phyloP scores from a whole-genome alignment of 495 filamentous ascomycete genomes.

The Aspergillus saccharolyticus region DNA sequence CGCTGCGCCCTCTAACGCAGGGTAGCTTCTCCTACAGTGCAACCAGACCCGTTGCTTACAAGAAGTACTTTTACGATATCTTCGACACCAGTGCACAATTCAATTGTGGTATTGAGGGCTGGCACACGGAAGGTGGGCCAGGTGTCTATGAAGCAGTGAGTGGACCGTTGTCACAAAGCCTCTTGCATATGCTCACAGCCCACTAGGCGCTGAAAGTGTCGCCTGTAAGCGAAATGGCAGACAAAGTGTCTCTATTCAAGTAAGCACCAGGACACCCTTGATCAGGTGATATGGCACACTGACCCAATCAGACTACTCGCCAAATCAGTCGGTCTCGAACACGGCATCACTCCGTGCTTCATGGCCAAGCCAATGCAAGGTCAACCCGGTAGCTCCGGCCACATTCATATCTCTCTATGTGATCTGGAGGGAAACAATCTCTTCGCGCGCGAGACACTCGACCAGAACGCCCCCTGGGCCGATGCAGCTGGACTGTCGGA shows the following conservation, averaged over 20 bases:
- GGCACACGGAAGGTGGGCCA: constrained; percentile 90
- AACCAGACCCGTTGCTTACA: constrained; percentile 77
- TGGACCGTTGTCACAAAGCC: neutral
- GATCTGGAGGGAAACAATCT: constrained; percentile 64
- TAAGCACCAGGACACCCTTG: constrained; percentile 30
- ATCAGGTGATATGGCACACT: neutral
- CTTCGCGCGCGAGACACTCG: constrained; percentile 62
- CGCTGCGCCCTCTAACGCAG: constrained; percentile 69
- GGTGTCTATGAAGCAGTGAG: constrained; percentile 82
- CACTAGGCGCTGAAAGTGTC: constrained; percentile 62
- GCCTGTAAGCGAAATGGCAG: constrained; percentile 73
- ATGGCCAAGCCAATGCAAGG: constrained; percentile 92
- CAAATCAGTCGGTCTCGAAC: constrained; percentile 71
- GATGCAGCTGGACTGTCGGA: constrained; percentile 76
- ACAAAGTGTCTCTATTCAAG: constrained; percentile 83
- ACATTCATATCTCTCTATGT: constrained; percentile 78
- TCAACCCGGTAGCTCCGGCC: constrained; percentile 82
- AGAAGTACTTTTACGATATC: constrained; percentile 86
- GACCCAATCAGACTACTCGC: constrained; percentile 55
- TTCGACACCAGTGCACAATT: constrained; percentile 73
- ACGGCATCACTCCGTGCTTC: constrained; percentile 88
- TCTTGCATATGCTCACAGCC: constrained; percentile 4
- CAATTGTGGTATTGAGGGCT: constrained; percentile 75
- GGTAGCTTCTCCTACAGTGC: constrained; percentile 94
- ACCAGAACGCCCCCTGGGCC: constrained; percentile 58